Percentiles rank a stretch among this genome's conserved stretches.
phyloP scores from a whole-genome alignment of 176 grass and related monocot genomes.

The Cenchrus purpureus region DNA sequence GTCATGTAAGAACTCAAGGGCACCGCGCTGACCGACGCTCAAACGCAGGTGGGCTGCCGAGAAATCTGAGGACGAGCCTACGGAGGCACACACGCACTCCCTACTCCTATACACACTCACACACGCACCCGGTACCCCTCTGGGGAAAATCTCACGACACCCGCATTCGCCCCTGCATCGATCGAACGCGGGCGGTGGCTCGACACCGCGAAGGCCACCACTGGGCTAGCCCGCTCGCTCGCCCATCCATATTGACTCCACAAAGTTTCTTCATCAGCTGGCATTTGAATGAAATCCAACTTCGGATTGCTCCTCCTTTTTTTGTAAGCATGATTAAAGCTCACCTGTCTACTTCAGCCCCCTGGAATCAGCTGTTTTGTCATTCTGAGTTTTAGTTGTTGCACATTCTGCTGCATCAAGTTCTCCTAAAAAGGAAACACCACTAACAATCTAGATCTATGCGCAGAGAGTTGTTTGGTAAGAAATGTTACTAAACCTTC shows the following conservation, averaged over 20 bases:
- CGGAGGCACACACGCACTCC: no score
- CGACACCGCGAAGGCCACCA: no score
- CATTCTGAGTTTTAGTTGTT: not conserved
- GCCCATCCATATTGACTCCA: not conserved
- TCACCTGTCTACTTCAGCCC: not conserved
- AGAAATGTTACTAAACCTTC: conserved; percentile 12
- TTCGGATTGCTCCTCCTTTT: not conserved
- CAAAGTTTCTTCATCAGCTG: not conserved
- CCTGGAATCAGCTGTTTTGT: not conserved
- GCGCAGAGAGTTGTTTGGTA: not conserved
- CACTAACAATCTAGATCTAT: not conserved
- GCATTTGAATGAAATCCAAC: not conserved
- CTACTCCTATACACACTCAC: no score
- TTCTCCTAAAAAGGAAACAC: not conserved
- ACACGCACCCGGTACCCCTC: no score
- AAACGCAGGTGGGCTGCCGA: no score
- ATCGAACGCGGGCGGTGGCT: no score
- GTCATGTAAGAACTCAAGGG: no score
- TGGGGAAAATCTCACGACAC: no score
- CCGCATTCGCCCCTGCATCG: no score
- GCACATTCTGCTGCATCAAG: not conserved
- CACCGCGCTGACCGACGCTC: no score
- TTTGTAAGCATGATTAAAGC: not conserved
- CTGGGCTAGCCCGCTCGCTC: no score
- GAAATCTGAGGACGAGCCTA: no score